phyloP scores from a whole-genome alignment of 352 stramenopile genomes.

The Aphanomyces stellatus region DNA sequence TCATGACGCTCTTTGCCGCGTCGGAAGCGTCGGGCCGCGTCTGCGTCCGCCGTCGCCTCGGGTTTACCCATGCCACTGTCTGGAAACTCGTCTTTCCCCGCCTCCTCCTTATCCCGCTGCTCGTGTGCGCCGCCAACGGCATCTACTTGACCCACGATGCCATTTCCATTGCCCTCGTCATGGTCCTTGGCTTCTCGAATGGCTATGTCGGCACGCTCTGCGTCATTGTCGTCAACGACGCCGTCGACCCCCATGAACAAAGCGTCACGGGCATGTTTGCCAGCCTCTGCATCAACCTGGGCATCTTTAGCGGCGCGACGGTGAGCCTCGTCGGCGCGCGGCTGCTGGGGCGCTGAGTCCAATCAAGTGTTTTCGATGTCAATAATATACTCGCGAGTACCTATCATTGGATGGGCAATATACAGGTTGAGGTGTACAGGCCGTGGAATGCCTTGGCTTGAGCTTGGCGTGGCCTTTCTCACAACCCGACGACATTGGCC shows the following conservation, averaged over 20 bases:
- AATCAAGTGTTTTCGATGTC: background rate
- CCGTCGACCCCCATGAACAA: background rate
- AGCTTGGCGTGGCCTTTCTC: too few species aligned
- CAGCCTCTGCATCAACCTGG: background rate
- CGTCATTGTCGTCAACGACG: background rate
- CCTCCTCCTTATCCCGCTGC: background rate
- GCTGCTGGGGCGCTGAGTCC: background rate
- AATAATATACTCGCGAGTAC: too few species aligned
- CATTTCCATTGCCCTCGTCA: background rate
- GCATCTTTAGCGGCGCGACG: background rate
- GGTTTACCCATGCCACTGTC: background rate
- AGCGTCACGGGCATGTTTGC: background rate
- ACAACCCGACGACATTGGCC: too few species aligned
- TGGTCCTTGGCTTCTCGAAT: background rate
- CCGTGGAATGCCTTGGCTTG: too few species aligned
- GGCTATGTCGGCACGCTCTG: background rate
- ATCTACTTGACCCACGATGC: background rate
- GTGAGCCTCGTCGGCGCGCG: background rate
- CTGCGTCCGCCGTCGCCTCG: background rate
- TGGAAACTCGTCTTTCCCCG: background rate
- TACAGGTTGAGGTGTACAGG: too few species aligned
- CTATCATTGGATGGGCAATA: too few species aligned
- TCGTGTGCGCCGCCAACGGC: background rate
- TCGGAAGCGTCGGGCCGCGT: background rate
- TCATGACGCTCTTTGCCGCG: background rate